Conservation (phyloP, 106 monocot species). For the Amphibolis antarctica region DNA sequence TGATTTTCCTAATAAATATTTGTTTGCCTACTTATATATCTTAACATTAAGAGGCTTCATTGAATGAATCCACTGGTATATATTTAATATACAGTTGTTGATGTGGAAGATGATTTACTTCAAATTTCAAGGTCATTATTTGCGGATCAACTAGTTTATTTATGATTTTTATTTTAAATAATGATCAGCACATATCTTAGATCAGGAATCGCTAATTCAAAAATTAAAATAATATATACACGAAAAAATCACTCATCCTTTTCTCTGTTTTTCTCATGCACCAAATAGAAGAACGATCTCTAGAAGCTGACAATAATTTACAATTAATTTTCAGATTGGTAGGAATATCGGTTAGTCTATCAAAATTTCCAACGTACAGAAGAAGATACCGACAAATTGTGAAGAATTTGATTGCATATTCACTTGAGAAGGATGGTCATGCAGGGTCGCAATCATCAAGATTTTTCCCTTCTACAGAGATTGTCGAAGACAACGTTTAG, state of each 20-base stretch:
- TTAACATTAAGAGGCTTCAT: too few species aligned
- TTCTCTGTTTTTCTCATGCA: not conserved
- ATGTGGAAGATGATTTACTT: too few species aligned
- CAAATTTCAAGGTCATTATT: too few species aligned
- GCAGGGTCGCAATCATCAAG: not conserved
- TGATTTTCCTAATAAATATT: too few species aligned
- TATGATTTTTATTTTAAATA: not conserved
- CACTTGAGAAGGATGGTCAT: conserved; percentile 20
- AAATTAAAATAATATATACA: not conserved
- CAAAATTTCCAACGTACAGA: conserved; percentile 87
- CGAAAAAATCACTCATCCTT: not conserved
- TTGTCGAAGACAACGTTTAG: conserved; percentile 17
- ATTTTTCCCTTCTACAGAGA: conserved; percentile 28
- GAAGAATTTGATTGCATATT: conserved; percentile 39
- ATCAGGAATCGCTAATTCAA: not conserved
- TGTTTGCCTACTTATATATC: too few species aligned
- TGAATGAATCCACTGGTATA: too few species aligned
- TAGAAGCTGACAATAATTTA: not conserved
- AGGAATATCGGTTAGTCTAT: conserved; percentile 64
- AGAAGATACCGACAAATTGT: conserved; percentile 66
- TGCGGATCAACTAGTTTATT: not conserved
- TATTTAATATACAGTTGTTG: too few species aligned
- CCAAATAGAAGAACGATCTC: not conserved
- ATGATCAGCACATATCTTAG: not conserved
- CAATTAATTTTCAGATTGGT: conserved; percentile 46